Conservation (phyloP, 2,329 filamentous ascomycete genomes). For the Microdochium paspali region DNA sequence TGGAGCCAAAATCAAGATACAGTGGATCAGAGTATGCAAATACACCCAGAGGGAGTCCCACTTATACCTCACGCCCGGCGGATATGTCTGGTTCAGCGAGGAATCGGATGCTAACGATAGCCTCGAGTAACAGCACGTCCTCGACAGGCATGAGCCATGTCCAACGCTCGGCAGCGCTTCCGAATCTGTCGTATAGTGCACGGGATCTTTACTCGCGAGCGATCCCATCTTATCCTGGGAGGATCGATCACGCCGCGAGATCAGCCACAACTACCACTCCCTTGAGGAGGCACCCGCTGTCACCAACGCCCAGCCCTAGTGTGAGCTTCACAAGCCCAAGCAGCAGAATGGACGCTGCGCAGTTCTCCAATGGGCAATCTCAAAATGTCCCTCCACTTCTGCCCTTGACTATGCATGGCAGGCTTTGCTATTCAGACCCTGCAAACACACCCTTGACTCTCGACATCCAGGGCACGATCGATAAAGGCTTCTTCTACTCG, state of each 20-base stretch:
- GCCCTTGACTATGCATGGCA: conserved; percentile 41
- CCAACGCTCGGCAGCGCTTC: conserved; percentile 42
- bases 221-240: conserved; percentile 40
- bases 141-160: conserved; percentile 49
- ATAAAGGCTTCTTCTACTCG: conserved; percentile 78
- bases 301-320: conserved; percentile 40
- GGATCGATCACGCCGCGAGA: conserved; percentile 37
- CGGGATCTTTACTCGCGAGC: conserved; percentile 44
- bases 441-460: conserved; percentile 46
- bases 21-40: conserved; percentile 44
- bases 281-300: conserved; percentile 41
- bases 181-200: conserved; percentile 38
- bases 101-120: conserved; percentile 17
- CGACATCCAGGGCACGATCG: conserved; percentile 70
- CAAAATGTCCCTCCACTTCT: conserved; percentile 42
- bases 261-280: conserved; percentile 39
- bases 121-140: conserved; percentile 33
- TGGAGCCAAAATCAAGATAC: conserved; percentile 41
- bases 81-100: too few species aligned
- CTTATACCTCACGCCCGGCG: too few species aligned
- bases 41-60: too few species aligned
- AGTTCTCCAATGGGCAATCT: conserved; percentile 29
- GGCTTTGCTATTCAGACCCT: conserved; percentile 50
- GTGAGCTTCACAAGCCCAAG: conserved; percentile 29
- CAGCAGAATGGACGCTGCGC: conserved; percentile 37